A percentile compares a stretch with the other conserved stretches of the same genome.
Evolutionary conservation across 306 rosid species (phyloP).

Genomic region (Vicia sativa): DNA sequence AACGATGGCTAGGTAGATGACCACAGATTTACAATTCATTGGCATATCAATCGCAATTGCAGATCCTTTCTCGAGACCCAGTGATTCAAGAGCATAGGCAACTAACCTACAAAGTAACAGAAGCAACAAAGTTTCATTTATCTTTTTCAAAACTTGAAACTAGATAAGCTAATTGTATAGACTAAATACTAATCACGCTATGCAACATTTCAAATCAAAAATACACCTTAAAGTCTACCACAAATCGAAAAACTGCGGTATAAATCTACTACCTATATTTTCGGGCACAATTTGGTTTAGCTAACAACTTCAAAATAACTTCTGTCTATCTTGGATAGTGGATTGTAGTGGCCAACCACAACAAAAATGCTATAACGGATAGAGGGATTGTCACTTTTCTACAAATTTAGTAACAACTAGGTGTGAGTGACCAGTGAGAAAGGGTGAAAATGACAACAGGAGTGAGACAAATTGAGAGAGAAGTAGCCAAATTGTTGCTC

Average conservation of each 20-base stretch:
- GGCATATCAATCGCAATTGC: slow-evolving; percentile 97
- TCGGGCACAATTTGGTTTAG: slow-evolving; percentile 4
- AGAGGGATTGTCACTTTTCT: neutral
- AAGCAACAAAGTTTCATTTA: slow-evolving; percentile 37
- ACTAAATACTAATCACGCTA: slow-evolving; percentile 7
- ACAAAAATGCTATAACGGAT: neutral
- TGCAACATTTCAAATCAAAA: slow-evolving; percentile 24
- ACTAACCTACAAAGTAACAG: slow-evolving; percentile 68
- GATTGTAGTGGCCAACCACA: neutral
- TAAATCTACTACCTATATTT: slow-evolving; percentile 15
- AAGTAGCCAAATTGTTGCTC: too few species aligned
- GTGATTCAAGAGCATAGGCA: slow-evolving; percentile 71
- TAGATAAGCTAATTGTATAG: slow-evolving; percentile 3
- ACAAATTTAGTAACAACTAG: neutral
- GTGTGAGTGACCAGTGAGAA: neutral
- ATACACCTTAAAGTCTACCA: slow-evolving; percentile 2
- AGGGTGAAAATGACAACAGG: neutral
- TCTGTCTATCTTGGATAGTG: neutral
- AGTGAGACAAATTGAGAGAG: too few species aligned
- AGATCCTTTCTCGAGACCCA: slow-evolving; percentile 80
- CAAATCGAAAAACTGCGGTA: slow-evolving; percentile 14
- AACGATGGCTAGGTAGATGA: slow-evolving; percentile 87
- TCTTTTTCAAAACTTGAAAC: slow-evolving; percentile 1
- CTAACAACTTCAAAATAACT: neutral
- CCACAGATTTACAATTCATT: slow-evolving; percentile 77